A percentile compares a stretch with the other conserved stretches of the same genome.
Evolutionary conservation across 768 basidiomycete species (phyloP).

Genomic region (Auriscalpium vulgare): DNA sequence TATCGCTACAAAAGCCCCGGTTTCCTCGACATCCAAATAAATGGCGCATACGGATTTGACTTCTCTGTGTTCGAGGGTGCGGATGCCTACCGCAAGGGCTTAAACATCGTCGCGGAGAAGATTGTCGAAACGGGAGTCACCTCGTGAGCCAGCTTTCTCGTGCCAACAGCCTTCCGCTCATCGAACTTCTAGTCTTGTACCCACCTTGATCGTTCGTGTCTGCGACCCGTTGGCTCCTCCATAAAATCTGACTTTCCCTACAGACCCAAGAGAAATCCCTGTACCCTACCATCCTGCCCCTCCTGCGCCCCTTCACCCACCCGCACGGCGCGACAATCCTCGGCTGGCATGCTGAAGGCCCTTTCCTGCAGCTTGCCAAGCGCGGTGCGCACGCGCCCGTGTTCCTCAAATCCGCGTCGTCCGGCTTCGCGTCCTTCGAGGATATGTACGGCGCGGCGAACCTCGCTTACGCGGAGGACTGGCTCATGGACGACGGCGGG

Average conservation of each 20-base stretch:
- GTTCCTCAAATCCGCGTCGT: slow-evolving; percentile 52
- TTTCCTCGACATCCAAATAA: slow-evolving; percentile 82
- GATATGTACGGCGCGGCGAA: slow-evolving; percentile 65
- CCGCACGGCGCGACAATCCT: slow-evolving; percentile 62
- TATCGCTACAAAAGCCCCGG: slow-evolving; percentile 50
- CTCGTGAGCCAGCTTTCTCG: slow-evolving; percentile 44
- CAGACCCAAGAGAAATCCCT: slow-evolving; percentile 75
- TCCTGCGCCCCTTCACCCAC: slow-evolving; percentile 62
- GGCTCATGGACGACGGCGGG: slow-evolving; percentile 43
- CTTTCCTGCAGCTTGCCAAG: slow-evolving; percentile 77
- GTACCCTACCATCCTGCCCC: slow-evolving; percentile 60
- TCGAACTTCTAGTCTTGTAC: slow-evolving; percentile 16
- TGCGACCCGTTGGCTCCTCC: background rate
- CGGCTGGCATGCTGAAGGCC: slow-evolving; percentile 90
- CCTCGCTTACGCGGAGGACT: slow-evolving; percentile 55
- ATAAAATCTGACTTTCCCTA: background rate
- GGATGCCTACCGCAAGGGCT: slow-evolving; percentile 57
- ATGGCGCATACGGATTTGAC: slow-evolving; percentile 84
- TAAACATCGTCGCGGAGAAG: slow-evolving; percentile 63
- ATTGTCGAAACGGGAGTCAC: slow-evolving; percentile 88
- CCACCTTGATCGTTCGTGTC: slow-evolving; percentile 53
- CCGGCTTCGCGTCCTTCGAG: slow-evolving; percentile 64
- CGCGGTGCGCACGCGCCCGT: slow-evolving; percentile 75
- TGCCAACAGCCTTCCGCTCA: background rate
- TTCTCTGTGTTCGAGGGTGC: slow-evolving; percentile 76